Evolutionary conservation across 495 filamentous ascomycete genomes (phyloP), one percentile per base, ranked within the genome.

Genomic region (Penicillium pulvis): DNA sequence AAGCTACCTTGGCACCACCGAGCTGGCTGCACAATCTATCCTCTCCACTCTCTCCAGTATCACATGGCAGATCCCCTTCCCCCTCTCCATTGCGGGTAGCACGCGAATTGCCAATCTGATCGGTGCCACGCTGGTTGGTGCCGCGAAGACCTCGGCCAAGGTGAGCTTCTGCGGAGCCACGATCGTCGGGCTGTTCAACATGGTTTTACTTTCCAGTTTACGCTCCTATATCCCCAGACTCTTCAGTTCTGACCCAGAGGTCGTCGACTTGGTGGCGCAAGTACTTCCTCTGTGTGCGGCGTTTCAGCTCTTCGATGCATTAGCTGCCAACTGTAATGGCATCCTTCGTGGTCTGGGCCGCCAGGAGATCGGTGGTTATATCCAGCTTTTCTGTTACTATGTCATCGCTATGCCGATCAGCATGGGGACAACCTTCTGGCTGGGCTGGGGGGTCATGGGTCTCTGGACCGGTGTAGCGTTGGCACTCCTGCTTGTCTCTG

Each of bases 341-440:
- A 75, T 96, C 33, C 77, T 98, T 30, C 81, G 93, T 23, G 93
- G 93, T 10, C 81, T 93, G 30, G 92, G 93, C 3, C 81, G 88
- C 35, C 93, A 97, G 69, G 86, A 92, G 61, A 83, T 98, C 50
- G 92, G 93, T 2, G 92, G 93, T 5, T 96, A 92, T 69, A 85
- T 93, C 30, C 92, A 91, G 63, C 68, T 98, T 3, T 84, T 89
- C 51, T 86, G 85, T 49, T 98, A 97, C 73, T 98, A 98, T 75
- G 72, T 81, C 4, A 79, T 97, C 43, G 93, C 89, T 0, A 80
- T 97, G 79, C 93, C 92, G 2, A 83, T 96, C 39, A 92, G 89
- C 46, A 87, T 94, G 66, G 84, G 85, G 2, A 82, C 87, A 1
- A 86, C 84, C 0, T 96, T 96, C 68, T 84, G 81, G 0, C 72